These are phyloP conservation scores for Ustilago loliicola DNA, from an alignment of 1,284 basidiomycete species.

Conservation along the genomic window DNA sequence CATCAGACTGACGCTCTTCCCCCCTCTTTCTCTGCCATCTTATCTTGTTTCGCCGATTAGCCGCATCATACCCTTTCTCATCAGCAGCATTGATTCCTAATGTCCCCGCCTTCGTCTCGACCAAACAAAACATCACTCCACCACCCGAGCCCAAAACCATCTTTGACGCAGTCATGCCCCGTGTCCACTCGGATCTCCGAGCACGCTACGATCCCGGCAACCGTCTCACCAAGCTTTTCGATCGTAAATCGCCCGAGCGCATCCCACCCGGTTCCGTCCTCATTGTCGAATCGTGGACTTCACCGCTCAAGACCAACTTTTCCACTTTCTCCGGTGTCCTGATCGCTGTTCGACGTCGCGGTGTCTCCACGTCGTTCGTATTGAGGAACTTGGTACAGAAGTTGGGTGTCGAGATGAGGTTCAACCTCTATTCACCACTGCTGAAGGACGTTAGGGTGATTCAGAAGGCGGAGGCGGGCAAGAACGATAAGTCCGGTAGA, in stretches of 20 bases:
- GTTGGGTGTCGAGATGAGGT: slow-evolving; percentile 69
- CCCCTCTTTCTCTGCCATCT: no score
- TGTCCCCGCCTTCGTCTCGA: slow-evolving; percentile 37
- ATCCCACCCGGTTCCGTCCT: slow-evolving; percentile 67
- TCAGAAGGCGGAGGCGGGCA: slow-evolving; percentile 61
- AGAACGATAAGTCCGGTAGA: slow-evolving; percentile 54
- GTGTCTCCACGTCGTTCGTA: slow-evolving; percentile 66
- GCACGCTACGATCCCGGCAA: slow-evolving; percentile 60
- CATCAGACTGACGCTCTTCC: not conserved
- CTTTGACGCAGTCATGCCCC: slow-evolving; percentile 59
- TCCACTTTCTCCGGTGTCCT: slow-evolving; percentile 67
- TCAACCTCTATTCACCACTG: slow-evolving; percentile 66
- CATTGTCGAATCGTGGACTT: slow-evolving; percentile 67
- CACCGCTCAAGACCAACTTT: slow-evolving; percentile 55
- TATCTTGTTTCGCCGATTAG: slow-evolving; percentile 6
- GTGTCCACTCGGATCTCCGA: slow-evolving; percentile 59
- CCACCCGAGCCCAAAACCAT: slow-evolving; percentile 48
- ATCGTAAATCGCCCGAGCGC: slow-evolving; percentile 55
- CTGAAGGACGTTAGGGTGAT: slow-evolving; percentile 67
- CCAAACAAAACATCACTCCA: slow-evolving; percentile 41
- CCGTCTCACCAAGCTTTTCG: slow-evolving; percentile 63
- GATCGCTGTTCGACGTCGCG: slow-evolving; percentile 64
- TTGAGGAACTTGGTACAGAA: slow-evolving; percentile 67
- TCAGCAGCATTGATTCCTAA: slow-evolving; percentile 51
- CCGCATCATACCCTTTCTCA: slow-evolving; percentile 55